Evolutionary conservation across 2,329 filamentous ascomycete species (phyloP).

Genomic region (Penicillium sp.): DNA sequence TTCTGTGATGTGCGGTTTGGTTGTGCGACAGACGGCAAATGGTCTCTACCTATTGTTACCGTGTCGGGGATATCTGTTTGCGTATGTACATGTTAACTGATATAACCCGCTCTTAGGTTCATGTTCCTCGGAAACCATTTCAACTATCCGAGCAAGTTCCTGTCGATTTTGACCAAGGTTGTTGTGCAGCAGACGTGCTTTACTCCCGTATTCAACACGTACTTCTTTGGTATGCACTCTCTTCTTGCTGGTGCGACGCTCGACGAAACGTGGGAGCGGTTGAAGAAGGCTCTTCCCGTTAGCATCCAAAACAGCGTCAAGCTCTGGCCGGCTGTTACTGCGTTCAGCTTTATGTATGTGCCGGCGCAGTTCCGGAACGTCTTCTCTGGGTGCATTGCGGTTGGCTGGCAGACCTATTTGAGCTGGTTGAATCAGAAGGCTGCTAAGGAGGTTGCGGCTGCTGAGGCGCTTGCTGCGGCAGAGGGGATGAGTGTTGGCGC

Average conservation of each 20-base stretch:
- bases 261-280: conserved; percentile 57
- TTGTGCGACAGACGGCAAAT: not conserved
- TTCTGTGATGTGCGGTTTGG: not conserved
- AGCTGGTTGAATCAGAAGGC: conserved; percentile 68
- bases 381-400: conserved; percentile 68
- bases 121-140: conserved; percentile 71
- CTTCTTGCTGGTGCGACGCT: conserved; percentile 60
- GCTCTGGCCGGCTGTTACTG: conserved; percentile 79
- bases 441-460: conserved; percentile 48
- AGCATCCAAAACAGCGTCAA: conserved; percentile 73
- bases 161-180: conserved; percentile 69
- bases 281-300: conserved; percentile 65
- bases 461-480: conserved; percentile 18
- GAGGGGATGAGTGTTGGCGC: conserved; percentile 3
- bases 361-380: conserved; percentile 69
- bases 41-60: not conserved
- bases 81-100: not conserved
- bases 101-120: conserved; percentile 48
- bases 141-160: conserved; percentile 66
- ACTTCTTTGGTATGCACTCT: conserved; percentile 74
- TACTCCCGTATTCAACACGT: conserved; percentile 72
- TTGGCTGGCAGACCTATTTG: conserved; percentile 89
- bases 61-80: not conserved
- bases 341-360: conserved; percentile 78
- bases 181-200: conserved; percentile 69